phyloP scores from a whole-genome alignment of 225 moss, liverwort and hornwort genomes.

The Physcomitrellopsis africana region DNA sequence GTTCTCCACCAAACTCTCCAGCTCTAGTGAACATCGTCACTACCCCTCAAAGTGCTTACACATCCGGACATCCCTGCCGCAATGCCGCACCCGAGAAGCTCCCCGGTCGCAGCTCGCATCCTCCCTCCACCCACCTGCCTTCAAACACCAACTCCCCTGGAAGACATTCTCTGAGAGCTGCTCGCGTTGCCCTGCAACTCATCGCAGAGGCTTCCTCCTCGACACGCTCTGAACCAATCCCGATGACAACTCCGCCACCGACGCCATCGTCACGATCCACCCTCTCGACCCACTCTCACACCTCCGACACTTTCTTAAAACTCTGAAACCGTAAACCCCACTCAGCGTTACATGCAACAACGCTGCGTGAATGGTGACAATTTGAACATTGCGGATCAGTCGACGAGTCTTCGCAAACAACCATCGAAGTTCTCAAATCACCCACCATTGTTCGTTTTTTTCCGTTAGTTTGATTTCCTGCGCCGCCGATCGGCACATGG shows the following conservation, averaged over 20 bases:
- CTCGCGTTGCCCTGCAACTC: conserved; percentile 28
- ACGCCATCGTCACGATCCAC: conserved; percentile 29
- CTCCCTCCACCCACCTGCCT: not conserved
- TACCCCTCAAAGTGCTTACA: conserved; percentile 22
- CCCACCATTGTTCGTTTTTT: too few relatives aligned
- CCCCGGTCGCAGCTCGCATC: conserved; percentile 1
- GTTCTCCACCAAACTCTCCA: conserved; percentile 30
- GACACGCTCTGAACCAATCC: not conserved
- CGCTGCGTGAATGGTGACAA: too few relatives aligned
- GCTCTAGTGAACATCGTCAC: conserved; percentile 6
- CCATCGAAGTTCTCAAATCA: too few relatives aligned
- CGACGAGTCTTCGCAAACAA: too few relatives aligned
- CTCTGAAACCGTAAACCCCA: not conserved
- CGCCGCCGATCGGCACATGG: too few relatives aligned
- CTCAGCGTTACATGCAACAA: not conserved
- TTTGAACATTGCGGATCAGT: too few relatives aligned
- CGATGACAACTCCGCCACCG: conserved; percentile 31
- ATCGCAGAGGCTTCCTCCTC: not conserved
- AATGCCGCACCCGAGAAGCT: conserved; percentile 15
- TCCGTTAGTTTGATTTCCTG: too few relatives aligned
- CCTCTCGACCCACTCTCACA: not conserved
- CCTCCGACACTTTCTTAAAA: not conserved
- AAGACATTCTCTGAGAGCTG: not conserved
- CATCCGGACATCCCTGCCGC: conserved; percentile 6
- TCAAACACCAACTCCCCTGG: not conserved